phyloP scores from a whole-genome alignment of 768 basidiomycete species.

The Baorangia bicolor region DNA sequence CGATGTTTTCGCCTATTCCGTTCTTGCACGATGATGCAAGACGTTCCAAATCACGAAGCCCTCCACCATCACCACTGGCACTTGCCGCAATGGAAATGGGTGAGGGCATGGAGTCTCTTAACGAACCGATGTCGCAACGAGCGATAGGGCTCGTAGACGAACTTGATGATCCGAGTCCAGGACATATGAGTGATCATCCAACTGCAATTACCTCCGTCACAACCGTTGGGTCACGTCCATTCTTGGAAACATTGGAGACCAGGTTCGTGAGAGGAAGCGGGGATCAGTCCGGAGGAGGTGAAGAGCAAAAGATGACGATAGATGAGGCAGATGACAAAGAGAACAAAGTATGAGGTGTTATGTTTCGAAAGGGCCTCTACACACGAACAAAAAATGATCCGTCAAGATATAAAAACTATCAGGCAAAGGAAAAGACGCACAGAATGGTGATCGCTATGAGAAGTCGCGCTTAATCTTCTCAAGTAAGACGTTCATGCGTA shows the following conservation, averaged over 20 bases:
- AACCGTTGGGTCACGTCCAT: slow-evolving; percentile 44
- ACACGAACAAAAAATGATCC: background rate
- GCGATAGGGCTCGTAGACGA: slow-evolving; percentile 81
- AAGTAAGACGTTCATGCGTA: slow-evolving; percentile 83
- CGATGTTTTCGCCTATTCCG: slow-evolving; percentile 84
- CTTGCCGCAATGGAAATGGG: slow-evolving; percentile 41
- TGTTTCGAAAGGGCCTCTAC: background rate
- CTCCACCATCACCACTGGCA: slow-evolving; percentile 70
- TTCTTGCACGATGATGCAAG: slow-evolving; percentile 84
- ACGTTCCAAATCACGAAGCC: slow-evolving; percentile 75
- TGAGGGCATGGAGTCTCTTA: slow-evolving; percentile 36
- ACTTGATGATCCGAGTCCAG: slow-evolving; percentile 79
- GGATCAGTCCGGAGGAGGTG: slow-evolving; percentile 26
- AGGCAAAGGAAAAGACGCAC: slow-evolving; percentile 1
- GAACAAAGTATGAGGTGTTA: slow-evolving; percentile 46
- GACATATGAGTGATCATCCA: slow-evolving; percentile 81
- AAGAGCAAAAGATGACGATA: slow-evolving; percentile 38
- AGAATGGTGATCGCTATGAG: slow-evolving; percentile 28
- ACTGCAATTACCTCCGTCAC: slow-evolving; percentile 69
- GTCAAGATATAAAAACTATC: background rate
- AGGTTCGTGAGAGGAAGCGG: slow-evolving; percentile 58
- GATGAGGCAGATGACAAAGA: slow-evolving; percentile 49
- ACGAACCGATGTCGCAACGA: slow-evolving; percentile 40
- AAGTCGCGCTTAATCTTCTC: slow-evolving; percentile 77
- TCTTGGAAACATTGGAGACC: slow-evolving; percentile 55